phyloP scores from a whole-genome alignment of 805 yeast genomes.

The Diddensiella caesifluorescens region DNA sequence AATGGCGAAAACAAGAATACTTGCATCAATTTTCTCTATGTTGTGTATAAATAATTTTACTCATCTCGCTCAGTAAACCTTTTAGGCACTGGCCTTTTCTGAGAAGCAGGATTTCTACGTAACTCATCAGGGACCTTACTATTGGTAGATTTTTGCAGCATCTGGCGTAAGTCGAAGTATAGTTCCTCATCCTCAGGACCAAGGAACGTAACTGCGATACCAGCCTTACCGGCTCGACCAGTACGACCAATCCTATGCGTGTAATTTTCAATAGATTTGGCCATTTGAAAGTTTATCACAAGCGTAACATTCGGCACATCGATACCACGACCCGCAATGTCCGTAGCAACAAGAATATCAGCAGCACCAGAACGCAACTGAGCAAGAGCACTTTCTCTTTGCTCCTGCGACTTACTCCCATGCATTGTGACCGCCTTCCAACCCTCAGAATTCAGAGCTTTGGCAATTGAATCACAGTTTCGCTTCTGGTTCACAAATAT shows the following conservation, averaged over 20 bases:
- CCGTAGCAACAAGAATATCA: slow-evolving; percentile 79
- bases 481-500: slow-evolving; percentile 76
- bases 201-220: slow-evolving; percentile 70
- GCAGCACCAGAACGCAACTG: slow-evolving; percentile 51
- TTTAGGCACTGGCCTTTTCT: slow-evolving; percentile 4
- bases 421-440: slow-evolving; percentile 62
- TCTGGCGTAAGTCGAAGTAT: slow-evolving; percentile 46
- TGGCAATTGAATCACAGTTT: slow-evolving; percentile 61
- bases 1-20: not conserved
- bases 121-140: slow-evolving; percentile 41
- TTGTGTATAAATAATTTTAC: not conserved
- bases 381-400: slow-evolving; percentile 71
- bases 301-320: slow-evolving; percentile 84
- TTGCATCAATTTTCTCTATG: not conserved
- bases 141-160: slow-evolving; percentile 39
- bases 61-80: not conserved
- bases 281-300: slow-evolving; percentile 84
- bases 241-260: slow-evolving; percentile 95
- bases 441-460: slow-evolving; percentile 43
- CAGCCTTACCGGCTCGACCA: slow-evolving; percentile 86
- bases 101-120: slow-evolving; percentile 16
- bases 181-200: slow-evolving; percentile 49
- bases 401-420: slow-evolving; percentile 81
- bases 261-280: slow-evolving; percentile 71
- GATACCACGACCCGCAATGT: slow-evolving; percentile 93